A percentile compares a stretch with the other conserved stretches of the same genome.
These are phyloP conservation scores for Pseudocercospora musae DNA, from an alignment of 2,329 filamentous ascomycete species.

Conservation along the genomic window DNA sequence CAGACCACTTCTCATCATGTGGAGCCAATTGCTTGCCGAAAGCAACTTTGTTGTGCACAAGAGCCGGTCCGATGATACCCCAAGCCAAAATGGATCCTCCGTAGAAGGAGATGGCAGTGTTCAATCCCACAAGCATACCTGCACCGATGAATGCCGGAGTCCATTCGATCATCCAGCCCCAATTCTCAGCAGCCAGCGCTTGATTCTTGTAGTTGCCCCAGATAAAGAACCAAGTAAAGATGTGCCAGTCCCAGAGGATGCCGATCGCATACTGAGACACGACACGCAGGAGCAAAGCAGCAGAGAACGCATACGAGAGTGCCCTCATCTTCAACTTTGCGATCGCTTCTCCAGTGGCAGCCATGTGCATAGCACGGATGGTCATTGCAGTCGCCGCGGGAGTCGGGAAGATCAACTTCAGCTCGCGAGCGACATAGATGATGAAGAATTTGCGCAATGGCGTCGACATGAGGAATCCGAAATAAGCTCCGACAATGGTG, in stretches of 20 bases:
- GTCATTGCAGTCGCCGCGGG: constrained; percentile 60
- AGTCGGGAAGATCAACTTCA: constrained; percentile 59
- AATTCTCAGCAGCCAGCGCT: constrained; percentile 56
- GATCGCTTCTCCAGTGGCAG: constrained; percentile 50
- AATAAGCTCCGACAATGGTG: constrained; percentile 61
- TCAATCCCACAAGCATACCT: constrained; percentile 57
- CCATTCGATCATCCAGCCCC: constrained; percentile 60
- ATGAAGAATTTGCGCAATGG: constrained; percentile 62
- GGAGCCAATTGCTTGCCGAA: constrained; percentile 40
- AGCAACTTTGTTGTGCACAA: constrained; percentile 52
- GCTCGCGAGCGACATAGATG: constrained; percentile 60
- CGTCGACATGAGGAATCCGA: constrained; percentile 53
- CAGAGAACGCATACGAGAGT: constrained; percentile 50
- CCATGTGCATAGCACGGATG: constrained; percentile 61
- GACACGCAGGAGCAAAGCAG: constrained; percentile 53
- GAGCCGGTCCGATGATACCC: constrained; percentile 56
- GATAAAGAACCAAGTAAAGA: constrained; percentile 52
- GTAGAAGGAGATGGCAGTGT: constrained; percentile 58
- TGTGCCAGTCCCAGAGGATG: constrained; percentile 50
- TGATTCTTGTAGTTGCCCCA: constrained; percentile 53
- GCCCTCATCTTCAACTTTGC: constrained; percentile 58
- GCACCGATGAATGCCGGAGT: constrained; percentile 61
- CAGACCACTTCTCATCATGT: constrained; percentile 43
- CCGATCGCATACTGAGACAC: constrained; percentile 58
- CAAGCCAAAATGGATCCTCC: constrained; percentile 55